A percentile compares a stretch with the other conserved stretches of the same genome.
Evolutionary conservation across 1,284 basidiomycete genomes (phyloP).

Genomic region (Pisolithus thermaeus): DNA sequence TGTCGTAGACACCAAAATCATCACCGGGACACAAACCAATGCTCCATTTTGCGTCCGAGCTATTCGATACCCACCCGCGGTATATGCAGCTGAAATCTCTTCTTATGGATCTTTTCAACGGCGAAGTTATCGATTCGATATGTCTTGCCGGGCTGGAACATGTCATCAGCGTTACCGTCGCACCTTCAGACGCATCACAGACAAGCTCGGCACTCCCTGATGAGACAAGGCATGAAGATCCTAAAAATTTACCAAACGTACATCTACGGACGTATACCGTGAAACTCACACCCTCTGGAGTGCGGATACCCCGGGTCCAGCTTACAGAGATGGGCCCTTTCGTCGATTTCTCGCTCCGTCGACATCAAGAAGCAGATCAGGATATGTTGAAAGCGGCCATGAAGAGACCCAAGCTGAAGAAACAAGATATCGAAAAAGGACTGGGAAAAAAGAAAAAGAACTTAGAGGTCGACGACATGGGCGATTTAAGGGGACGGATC

Average conservation of each 20-base stretch:
- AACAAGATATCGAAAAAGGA: slow-evolving; percentile 79
- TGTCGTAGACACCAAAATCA: slow-evolving; percentile 71
- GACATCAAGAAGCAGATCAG: slow-evolving; percentile 69
- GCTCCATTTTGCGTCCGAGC: slow-evolving; percentile 92
- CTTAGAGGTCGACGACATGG: slow-evolving; percentile 97
- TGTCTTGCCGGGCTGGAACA: slow-evolving; percentile 86
- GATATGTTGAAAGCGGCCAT: slow-evolving; percentile 81
- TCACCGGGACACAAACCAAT: slow-evolving; percentile 89
- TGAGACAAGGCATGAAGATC: slow-evolving; percentile 29
- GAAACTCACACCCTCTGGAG: slow-evolving; percentile 70
- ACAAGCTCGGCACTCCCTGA: slow-evolving; percentile 37
- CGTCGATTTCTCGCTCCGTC: slow-evolving; percentile 78
- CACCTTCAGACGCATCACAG: slow-evolving; percentile 53
- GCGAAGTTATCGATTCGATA: slow-evolving; percentile 79
- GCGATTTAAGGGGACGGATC: slow-evolving; percentile 86
- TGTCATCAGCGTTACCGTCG: slow-evolving; percentile 83
- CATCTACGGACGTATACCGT: slow-evolving; percentile 89
- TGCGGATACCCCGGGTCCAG: slow-evolving; percentile 74
- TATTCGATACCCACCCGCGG: slow-evolving; percentile 89
- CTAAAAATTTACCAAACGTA: slow-evolving; percentile 65
- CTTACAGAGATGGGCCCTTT: slow-evolving; percentile 89
- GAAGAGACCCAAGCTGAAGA: slow-evolving; percentile 82
- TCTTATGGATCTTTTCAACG: slow-evolving; percentile 87
- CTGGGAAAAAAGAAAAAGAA: slow-evolving; percentile 94
- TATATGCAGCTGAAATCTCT: slow-evolving; percentile 92